These are phyloP conservation scores for Calocera cornea DNA, from an alignment of 768 basidiomycete species.

Conservation along the genomic window DNA sequence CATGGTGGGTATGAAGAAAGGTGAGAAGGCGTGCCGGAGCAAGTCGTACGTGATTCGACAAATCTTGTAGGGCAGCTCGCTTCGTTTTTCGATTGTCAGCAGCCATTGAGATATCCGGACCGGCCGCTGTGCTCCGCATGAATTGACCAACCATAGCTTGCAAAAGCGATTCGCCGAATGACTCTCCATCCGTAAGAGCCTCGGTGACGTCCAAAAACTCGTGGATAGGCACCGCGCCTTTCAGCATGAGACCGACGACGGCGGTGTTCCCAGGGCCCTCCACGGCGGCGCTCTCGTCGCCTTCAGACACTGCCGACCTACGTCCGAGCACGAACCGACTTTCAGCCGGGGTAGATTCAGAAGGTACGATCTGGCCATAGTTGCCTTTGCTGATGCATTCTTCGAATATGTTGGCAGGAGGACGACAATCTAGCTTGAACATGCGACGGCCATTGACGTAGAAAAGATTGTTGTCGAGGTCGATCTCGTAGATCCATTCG, in stretches of 20 bases:
- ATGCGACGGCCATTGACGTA: conserved; percentile 12
- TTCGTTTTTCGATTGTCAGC: neutral
- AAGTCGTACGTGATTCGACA: neutral
- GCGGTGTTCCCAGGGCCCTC: neutral
- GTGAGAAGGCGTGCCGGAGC: neutral
- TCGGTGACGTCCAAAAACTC: neutral
- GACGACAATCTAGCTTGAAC: conserved; percentile 8
- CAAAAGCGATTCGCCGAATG: neutral
- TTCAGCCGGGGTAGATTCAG: conserved; percentile 10
- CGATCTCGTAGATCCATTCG: conserved; percentile 23
- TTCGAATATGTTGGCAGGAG: conserved; percentile 15
- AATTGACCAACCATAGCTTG: neutral
- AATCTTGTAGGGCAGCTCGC: neutral
- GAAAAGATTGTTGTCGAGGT: conserved; percentile 23
- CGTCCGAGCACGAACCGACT: conserved; percentile 8
- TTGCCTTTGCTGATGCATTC: conserved; percentile 21
- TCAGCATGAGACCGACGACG: neutral
- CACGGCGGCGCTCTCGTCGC: no score
- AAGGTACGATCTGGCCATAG: conserved; percentile 14
- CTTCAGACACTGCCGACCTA: neutral
- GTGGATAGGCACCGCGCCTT: neutral
- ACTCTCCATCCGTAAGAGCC: neutral
- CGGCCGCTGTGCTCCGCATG: neutral
- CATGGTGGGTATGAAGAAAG: neutral
- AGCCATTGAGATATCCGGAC: neutral